phyloP scores from a whole-genome alignment of 257 asterid species.

The Verbascum thapsus region DNA sequence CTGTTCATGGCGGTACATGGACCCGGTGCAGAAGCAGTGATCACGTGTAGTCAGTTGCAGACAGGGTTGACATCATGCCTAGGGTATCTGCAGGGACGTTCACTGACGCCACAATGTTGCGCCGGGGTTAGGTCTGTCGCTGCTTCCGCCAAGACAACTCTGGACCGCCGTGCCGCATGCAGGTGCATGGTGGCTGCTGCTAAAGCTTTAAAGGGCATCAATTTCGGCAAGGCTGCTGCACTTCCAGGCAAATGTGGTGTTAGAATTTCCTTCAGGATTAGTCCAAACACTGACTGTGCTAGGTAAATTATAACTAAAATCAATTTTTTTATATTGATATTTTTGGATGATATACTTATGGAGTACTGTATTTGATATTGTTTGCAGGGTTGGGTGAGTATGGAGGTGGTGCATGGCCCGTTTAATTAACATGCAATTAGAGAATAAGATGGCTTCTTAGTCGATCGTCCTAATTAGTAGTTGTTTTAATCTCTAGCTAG shows the following conservation, averaged over 20 bases:
- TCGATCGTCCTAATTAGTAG: too few species aligned
- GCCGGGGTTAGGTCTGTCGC: conserved; percentile 32
- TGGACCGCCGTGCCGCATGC: conserved; percentile 35
- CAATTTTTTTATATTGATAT: too few species aligned
- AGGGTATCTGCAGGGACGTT: conserved; percentile 31
- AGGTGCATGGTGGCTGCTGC: conserved; percentile 36
- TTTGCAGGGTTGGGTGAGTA: too few species aligned
- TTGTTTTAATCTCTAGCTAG: too few species aligned
- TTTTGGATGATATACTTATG: too few species aligned
- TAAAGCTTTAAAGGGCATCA: background rate
- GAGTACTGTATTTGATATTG: too few species aligned
- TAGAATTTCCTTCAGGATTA: conserved; percentile 29
- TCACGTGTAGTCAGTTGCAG: conserved; percentile 28
- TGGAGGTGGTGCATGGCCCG: too few species aligned
- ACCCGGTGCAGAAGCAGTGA: conserved; percentile 12
- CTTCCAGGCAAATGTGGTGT: conserved; percentile 37
- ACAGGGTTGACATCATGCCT: conserved; percentile 26
- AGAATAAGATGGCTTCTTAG: too few species aligned
- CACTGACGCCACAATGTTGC: conserved; percentile 31
- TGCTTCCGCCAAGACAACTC: conserved; percentile 11
- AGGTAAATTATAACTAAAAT: too few species aligned
- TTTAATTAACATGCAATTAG: too few species aligned
- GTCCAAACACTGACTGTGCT: conserved; percentile 33
- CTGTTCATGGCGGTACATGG: conserved; percentile 23
- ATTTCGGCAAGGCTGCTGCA: conserved; percentile 31